phyloP scores from a whole-genome alignment of 2,329 filamentous ascomycete genomes.

The Exophiala sideris region DNA sequence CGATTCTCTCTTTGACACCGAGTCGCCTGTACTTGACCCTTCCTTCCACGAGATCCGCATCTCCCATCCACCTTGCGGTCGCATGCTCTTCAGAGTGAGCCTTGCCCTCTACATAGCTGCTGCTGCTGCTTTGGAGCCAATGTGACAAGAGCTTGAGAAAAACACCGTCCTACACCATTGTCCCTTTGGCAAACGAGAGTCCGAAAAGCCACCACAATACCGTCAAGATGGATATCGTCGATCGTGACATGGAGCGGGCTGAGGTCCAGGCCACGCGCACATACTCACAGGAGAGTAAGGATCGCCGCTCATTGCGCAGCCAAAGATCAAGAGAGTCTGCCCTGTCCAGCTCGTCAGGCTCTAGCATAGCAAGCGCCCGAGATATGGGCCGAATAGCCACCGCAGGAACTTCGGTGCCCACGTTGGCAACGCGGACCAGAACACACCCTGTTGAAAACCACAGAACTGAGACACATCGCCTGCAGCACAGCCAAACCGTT shows the following conservation, averaged over 20 bases:
- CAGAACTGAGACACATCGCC: conserved; percentile 28
- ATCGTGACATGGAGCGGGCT: conserved; percentile 38
- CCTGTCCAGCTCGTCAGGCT: conserved; percentile 28
- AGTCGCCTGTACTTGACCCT: too few relatives aligned
- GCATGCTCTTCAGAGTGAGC: too few relatives aligned
- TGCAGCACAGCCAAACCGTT: conserved; percentile 43
- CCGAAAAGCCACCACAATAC: not conserved
- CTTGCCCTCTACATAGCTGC: too few relatives aligned
- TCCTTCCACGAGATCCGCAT: too few relatives aligned
- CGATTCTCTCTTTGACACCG: too few relatives aligned
- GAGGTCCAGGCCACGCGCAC: conserved; percentile 31
- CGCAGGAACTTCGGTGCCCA: conserved; percentile 16
- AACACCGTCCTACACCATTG: not conserved
- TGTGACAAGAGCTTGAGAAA: not conserved
- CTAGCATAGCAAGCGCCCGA: conserved; percentile 25
- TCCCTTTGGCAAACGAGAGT: not conserved
- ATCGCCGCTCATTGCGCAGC: conserved; percentile 21
- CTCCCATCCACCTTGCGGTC: too few relatives aligned
- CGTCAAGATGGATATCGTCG: conserved; percentile 36
- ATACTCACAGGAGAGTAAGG: conserved; percentile 22
- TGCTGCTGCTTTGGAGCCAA: too few relatives aligned
- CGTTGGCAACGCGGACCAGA: conserved; percentile 17
- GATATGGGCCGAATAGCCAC: conserved; percentile 26
- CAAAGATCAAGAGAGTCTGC: conserved; percentile 15
- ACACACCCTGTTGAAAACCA: conserved; percentile 29